phyloP scores from a whole-genome alignment of 73 alveolate genomes.

The Tetrahymena malaccensis region DNA sequence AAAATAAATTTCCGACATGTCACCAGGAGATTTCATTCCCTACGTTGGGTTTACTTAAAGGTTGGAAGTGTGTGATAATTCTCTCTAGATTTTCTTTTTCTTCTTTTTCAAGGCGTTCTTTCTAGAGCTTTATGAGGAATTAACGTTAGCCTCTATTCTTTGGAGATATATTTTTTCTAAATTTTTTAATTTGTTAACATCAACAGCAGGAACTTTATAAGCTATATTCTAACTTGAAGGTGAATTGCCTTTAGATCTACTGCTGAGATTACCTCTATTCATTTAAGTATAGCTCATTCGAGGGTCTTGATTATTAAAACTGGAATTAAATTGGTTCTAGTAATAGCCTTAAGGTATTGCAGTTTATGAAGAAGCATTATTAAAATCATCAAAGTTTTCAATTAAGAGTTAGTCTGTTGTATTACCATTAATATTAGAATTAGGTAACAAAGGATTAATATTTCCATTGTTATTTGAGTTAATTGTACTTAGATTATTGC shows the following conservation, averaged over 20 bases:
- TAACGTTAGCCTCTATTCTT: neutral
- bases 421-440: neutral
- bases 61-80: neutral
- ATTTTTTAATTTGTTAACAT: neutral
- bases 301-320: neutral
- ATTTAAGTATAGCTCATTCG: neutral
- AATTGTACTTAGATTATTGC: neutral
- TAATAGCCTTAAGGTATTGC: neutral
- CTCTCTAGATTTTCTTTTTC: neutral
- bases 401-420: neutral
- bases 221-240: neutral
- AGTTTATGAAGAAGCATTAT: neutral
- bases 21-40: neutral
- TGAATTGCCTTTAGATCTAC: neutral
- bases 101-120: neutral
- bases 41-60: neutral
- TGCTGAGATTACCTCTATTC: neutral
- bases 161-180: neutral
- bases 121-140: neutral
- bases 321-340: neutral
- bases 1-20: neutral
- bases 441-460: neutral
- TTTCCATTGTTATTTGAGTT: neutral
- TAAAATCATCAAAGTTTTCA: neutral
- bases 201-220: neutral